Evolutionary conservation across 73 alveolate species (phyloP), one percentile per base, ranked within the genome.

Genomic region (Paramecium biaurelia): DNA sequence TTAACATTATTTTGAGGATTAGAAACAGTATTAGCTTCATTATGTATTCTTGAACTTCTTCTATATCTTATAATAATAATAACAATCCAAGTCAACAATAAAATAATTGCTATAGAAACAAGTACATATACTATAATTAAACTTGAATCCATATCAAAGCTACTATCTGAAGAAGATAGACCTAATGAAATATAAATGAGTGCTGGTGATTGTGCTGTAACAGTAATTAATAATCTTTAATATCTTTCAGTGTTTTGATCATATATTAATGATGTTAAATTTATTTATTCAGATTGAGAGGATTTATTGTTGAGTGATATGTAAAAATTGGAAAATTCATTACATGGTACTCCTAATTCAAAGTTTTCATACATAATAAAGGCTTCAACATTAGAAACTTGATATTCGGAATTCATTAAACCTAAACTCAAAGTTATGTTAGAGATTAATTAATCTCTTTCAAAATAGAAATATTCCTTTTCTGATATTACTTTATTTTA

Each of bases 321-420:
- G 68, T 15, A n/a, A 53, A 0, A 1, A 7, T 53, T 23, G 23
- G 1, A n/a, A 53, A n/a, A 53, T 5, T 34, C 0, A 5, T 53
- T 15, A 18, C 21, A 12, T 35, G 86, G 86, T 32, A 37, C 26
- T 15, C 86, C 86, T 28, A 72, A 9, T 14, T 34, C 34, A 38
- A 72, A 72, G 86, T 72, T 72, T 18, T 72, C 86, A 72, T 28
- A 72, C 86, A 72, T 72, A 2, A 72, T 10, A 72, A 11, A 72
- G 8, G 7, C 63, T n/a, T 72, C 11, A 14, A 32, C 63, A 12
- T 4, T 7, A 18, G 68, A 53, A 0, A 1, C 6, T 72, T 7
- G 2, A n/a, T 32, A 35, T 20, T 10, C 20, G 7, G 58, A 57
- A 15, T 63, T 63, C 84, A 30, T 32, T 12, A 63, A 28, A 4